Evolutionary conservation across 441 rosid species (phyloP).

Genomic region (Isatis lusitanica): DNA sequence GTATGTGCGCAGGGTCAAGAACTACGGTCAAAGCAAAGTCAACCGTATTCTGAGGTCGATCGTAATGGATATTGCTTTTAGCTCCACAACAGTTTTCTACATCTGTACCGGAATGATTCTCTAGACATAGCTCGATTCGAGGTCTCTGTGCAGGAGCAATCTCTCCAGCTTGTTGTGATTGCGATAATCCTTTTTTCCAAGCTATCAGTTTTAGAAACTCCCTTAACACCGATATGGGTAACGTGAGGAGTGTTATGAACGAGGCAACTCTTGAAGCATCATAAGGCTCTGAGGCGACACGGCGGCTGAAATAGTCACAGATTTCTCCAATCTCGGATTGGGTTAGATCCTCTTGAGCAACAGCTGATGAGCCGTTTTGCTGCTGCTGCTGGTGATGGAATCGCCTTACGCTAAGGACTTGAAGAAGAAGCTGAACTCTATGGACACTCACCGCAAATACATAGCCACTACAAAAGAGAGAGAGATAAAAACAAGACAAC

Average conservation of each 20-base stretch:
- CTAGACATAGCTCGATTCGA: constrained; percentile 94
- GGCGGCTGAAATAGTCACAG: constrained; percentile 97
- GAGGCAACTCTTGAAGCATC: constrained; percentile 99
- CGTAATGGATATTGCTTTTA: constrained; percentile 88
- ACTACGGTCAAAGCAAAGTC: constrained; percentile 91
- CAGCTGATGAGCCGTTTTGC: constrained; percentile 59
- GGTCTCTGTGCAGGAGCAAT: constrained; percentile 86
- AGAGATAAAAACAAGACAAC: background rate
- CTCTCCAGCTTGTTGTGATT: constrained; percentile 75
- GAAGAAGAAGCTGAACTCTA: constrained; percentile 98
- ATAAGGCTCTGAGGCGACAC: constrained; percentile 99
- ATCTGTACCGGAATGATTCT: constrained; percentile 74
- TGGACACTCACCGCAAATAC: constrained; percentile 96
- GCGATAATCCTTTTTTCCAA: constrained; percentile 90
- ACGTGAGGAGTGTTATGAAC: constrained; percentile 95
- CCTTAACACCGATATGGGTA: constrained; percentile 88
- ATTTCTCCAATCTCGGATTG: constrained; percentile 90
- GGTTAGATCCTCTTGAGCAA: constrained; percentile 81
- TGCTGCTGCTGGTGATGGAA: constrained; percentile 83
- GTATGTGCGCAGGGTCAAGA: constrained; percentile 92
- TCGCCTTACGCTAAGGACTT: constrained; percentile 94
- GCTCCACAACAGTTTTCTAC: constrained; percentile 55
- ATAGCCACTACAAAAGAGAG: constrained; percentile 70
- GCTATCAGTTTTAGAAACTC: constrained; percentile 95
- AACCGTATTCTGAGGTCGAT: constrained; percentile 75